Conservation (phyloP, 805 yeast genomes). For the Lipomyces kockii region DNA sequence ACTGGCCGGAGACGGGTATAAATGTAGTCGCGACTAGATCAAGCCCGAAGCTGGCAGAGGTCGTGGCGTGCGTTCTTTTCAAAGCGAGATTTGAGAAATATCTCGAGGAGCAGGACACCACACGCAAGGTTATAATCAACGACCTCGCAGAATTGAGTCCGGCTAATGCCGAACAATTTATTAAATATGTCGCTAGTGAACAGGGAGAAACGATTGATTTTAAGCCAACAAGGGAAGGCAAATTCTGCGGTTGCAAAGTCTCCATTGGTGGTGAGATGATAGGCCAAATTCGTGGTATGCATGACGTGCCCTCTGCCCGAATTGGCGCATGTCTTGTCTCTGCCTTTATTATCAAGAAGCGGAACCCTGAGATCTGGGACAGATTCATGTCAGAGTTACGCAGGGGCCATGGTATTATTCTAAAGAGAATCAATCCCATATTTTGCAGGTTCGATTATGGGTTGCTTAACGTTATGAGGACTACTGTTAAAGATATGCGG, state of each 20-base stretch:
- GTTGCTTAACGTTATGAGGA: slow-evolving; percentile 15
- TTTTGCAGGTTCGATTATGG: slow-evolving; percentile 3
- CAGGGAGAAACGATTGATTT: slow-evolving; percentile 7
- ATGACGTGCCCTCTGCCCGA: slow-evolving; percentile 13
- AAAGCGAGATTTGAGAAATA: slow-evolving; percentile 15
- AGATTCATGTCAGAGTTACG: slow-evolving; percentile 12
- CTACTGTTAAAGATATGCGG: slow-evolving; percentile 14
- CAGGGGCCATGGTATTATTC: slow-evolving; percentile 19
- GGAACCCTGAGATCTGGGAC: slow-evolving; percentile 23
- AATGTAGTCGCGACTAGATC: slow-evolving; percentile 5
- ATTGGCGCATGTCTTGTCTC: slow-evolving; percentile 24
- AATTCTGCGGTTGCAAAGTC: slow-evolving; percentile 13
- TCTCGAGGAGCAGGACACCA: background rate
- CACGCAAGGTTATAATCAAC: slow-evolving; percentile 10
- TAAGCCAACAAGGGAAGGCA: background rate
- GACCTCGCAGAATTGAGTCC: slow-evolving; percentile 26
- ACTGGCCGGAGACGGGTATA: slow-evolving; percentile 24
- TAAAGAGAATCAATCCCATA: slow-evolving; percentile 17
- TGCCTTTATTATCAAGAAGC: slow-evolving; percentile 23
- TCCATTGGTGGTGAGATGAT: slow-evolving; percentile 17
- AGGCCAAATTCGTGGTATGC: slow-evolving; percentile 30
- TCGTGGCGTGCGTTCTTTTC: slow-evolving; percentile 20
- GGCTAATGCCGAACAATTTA: slow-evolving; percentile 25
- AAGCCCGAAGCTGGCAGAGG: slow-evolving; percentile 15
- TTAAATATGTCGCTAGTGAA: slow-evolving; percentile 19